Conservation (phyloP, 2,329 filamentous ascomycete species). For the Elsinoe batatas region DNA sequence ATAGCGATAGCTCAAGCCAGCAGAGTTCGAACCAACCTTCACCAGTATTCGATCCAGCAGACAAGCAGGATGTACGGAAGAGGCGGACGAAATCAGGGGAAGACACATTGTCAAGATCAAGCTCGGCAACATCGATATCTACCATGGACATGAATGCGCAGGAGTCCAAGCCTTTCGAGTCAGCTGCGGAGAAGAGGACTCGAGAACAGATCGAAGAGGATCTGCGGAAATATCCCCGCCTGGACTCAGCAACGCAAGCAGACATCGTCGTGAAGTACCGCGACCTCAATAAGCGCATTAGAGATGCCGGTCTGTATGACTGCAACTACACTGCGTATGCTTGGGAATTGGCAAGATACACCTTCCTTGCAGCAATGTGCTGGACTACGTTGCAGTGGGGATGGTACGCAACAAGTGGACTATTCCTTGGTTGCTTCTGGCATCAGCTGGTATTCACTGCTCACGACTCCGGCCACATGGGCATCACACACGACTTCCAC, state of each 20-base stretch:
- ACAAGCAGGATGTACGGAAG: constrained; percentile 21
- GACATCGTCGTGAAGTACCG: constrained; percentile 73
- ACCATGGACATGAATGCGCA: constrained; percentile 36
- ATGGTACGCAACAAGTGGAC: constrained; percentile 50
- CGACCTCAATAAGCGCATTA: constrained; percentile 60
- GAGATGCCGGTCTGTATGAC: constrained; percentile 65
- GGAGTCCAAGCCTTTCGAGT: constrained; percentile 1
- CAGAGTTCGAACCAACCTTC: constrained; percentile 48
- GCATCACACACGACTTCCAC: constrained; percentile 84
- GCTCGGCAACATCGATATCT: constrained; percentile 53
- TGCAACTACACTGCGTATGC: constrained; percentile 77
- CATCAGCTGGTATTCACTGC: constrained; percentile 90
- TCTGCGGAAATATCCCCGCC: constrained; percentile 66
- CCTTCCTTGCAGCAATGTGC: constrained; percentile 52
- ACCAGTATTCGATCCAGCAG: constrained; percentile 48
- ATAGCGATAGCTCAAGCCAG: constrained; percentile 39
- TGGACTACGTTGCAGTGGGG: constrained; percentile 38
- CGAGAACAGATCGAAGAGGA: constrained; percentile 67
- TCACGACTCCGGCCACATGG: constrained; percentile 95
- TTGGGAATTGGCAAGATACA: constrained; percentile 64
- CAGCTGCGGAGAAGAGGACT: constrained; percentile 61
- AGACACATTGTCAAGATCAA: constrained; percentile 26
- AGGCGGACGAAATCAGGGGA: constrained; percentile 14
- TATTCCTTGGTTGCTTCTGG: constrained; percentile 77
- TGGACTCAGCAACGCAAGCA: constrained; percentile 64